phyloP scores from a whole-genome alignment of 495 filamentous ascomycete genomes.

The Penicillium antarcticum region DNA sequence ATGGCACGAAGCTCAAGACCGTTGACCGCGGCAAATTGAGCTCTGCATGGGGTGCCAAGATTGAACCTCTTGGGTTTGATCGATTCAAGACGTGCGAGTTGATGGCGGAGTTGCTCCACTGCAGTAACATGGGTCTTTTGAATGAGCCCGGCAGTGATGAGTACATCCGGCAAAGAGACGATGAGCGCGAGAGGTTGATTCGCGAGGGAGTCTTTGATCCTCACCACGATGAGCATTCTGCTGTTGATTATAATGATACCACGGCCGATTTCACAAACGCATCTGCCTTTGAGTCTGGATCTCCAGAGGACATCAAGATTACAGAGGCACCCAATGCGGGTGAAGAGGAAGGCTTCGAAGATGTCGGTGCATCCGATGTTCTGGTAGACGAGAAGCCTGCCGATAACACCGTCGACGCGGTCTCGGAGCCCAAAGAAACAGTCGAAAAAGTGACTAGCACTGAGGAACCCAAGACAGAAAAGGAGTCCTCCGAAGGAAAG shows the following conservation, averaged over 20 bases:
- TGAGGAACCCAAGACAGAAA: conserved; percentile 15
- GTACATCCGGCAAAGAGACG: conserved; percentile 76
- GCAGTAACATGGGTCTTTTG: conserved; percentile 96
- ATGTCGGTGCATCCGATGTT: conserved; percentile 70
- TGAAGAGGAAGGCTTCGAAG: conserved; percentile 94
- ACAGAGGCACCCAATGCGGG: conserved; percentile 69
- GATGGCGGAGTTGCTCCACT: conserved; percentile 97
- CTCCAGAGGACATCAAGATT: conserved; percentile 48
- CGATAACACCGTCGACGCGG: conserved; percentile 24
- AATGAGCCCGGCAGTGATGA: conserved; percentile 92
- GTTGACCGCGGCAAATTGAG: conserved; percentile 65
- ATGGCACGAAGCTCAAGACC: conserved; percentile 55
- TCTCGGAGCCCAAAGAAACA: not conserved
- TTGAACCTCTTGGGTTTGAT: conserved; percentile 96
- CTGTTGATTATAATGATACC: conserved; percentile 49
- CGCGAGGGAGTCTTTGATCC: conserved; percentile 56
- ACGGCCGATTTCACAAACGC: conserved; percentile 41
- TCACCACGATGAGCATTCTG: conserved; percentile 36
- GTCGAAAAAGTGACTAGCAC: not conserved
- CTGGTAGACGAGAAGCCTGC: conserved; percentile 61
- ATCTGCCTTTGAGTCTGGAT: conserved; percentile 31
- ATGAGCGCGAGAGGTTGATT: conserved; percentile 74
- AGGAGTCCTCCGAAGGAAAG: conserved; percentile 16
- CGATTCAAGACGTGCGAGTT: conserved; percentile 98
- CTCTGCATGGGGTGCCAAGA: conserved; percentile 82